Evolutionary conservation across 768 basidiomycete species (phyloP), one percentile per base, ranked within the genome.

Genomic region (Trametes maxima): DNA sequence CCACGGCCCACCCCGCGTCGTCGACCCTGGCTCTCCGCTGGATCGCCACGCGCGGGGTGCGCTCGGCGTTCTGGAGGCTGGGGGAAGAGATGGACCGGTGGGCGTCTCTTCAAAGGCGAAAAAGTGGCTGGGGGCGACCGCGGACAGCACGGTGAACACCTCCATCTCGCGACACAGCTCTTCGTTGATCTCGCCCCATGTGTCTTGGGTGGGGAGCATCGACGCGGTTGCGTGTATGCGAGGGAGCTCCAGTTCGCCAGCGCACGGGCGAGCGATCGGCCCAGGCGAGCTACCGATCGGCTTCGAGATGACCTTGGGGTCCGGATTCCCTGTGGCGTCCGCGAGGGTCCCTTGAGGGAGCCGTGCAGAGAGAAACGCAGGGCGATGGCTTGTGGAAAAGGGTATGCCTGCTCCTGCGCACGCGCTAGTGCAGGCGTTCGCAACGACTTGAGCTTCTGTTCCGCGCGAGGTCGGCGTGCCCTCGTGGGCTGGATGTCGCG

Each of bases 171-270:
- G 51, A 22, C 24, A 39, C n/a, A 63, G 52, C 33, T 63, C 57
- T 28, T 59, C 44, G 55, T 47, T 49, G 7, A 63, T 58, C 35
- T 63, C 57, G 3, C 52, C 35, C 62, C 62, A 63, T 12, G 62
- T 58, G 25, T 54, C 57, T 7, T 42, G 17, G 16, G 40, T 43
- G 8, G 52, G 11, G 17, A 54, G 24, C 5, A 25, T 17, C 19
- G 44, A 6, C 3, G 19, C 19, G 36, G 14, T 14, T 21, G 33
- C 1, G 33, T 24, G 2, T n/a, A 19, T 6, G 17, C 14, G 28
- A 37, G 8, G 13, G 2, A 36, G 5, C 6, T 10, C 21, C 42
- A 5, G 19, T 11, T n/a, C 44, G n/a, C 16, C n/a, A 5, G 5
- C 21, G n/a, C n/a, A n/a, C 3, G 4, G 46, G 46, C 21, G 46